Evolutionary conservation across 768 basidiomycete species (phyloP).

Genomic region (Rhizopogon roseolus): DNA sequence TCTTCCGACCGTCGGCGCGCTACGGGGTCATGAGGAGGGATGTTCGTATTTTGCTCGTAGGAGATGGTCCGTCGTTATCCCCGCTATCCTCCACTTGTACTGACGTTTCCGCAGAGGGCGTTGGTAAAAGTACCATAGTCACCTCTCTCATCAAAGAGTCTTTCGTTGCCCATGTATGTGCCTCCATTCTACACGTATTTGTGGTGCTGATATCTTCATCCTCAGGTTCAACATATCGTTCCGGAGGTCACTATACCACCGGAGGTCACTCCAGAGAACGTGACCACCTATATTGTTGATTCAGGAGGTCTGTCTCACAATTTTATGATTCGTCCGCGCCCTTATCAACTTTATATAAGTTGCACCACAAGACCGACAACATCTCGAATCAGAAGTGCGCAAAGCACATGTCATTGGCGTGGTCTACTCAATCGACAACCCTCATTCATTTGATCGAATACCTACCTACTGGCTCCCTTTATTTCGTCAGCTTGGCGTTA

Average conservation of each 20-base stretch:
- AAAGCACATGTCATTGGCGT: conserved; percentile 98
- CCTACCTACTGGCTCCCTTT: conserved; percentile 98
- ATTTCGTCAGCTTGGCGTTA: conserved; percentile 92
- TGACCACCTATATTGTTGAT: conserved; percentile 97
- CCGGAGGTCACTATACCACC: conserved; percentile 98
- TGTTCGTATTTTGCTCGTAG: conserved; percentile 91
- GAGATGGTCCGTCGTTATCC: conserved; percentile 65
- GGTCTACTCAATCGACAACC: conserved; percentile 95
- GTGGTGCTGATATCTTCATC: conserved; percentile 1
- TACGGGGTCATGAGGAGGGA: conserved; percentile 70
- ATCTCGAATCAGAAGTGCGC: conserved; percentile 92
- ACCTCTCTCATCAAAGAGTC: conserved; percentile 96
- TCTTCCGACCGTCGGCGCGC: background rate
- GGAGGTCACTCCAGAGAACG: conserved; percentile 95
- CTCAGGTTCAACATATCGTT: conserved; percentile 88
- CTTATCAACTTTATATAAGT: conserved; percentile 41
- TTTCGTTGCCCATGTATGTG: conserved; percentile 79
- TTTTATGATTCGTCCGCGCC: background rate
- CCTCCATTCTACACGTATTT: background rate
- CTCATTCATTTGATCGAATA: conserved; percentile 94
- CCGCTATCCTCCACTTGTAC: conserved; percentile 3
- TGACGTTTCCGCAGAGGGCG: conserved; percentile 61
- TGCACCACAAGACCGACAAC: conserved; percentile 76
- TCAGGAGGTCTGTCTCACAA: conserved; percentile 72
- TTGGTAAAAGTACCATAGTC: conserved; percentile 97